Evolutionary conservation across 1,139 yeast genomes (phyloP), one percentile per base, ranked within the genome.

Genomic region (Nakaseomyces uthaithaninus): DNA sequence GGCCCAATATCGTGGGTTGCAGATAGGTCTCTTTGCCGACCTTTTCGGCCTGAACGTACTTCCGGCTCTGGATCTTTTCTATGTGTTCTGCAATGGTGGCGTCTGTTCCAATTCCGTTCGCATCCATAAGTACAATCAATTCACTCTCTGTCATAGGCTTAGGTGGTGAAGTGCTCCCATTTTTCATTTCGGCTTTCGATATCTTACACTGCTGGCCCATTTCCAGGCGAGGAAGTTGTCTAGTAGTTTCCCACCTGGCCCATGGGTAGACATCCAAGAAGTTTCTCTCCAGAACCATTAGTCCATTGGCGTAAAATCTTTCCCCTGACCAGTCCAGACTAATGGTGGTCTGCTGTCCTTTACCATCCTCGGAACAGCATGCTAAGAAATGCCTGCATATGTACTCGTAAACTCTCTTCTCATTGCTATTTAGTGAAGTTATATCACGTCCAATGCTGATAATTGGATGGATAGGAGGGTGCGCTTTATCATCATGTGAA

Each of bases 71-170:
- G 36, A 93, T 78, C 55, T 84, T 89, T 45, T 83, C 89, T 27
- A 93, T 91, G 60, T 93, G 99, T 34, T 91, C 98, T 0, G 98
- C 98, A 65, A 93, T 93, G 0, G 99, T 93, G 1, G 99, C 98
- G 66, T 93, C 99, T 0, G 99, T 93, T 1, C 99, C 99, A 37
- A 93, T 93, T 0, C 97, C 97, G 62, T 93, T 93, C 5, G 77
- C 85, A 64, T 93, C 98, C 99, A 93, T 93, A 39, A 91, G 65
- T 9, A 87, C 82, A 64, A 93, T 86, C 27, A 93, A 68, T 54
- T 91, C 98, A 0, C 95, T 72, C 61, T 93, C 99, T 0, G 98
- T 89, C 70, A 93, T 73, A 42, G 77, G 81, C 27, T 66, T 65
- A 0, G 98, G 98, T 0, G 95, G 78, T 0, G 80, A 59, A 0